Percentiles rank a stretch among this genome's conserved stretches.
Evolutionary conservation across 202 grass and related monocot genomes (phyloP).

Genomic region (Brachypodium distachyon): DNA sequence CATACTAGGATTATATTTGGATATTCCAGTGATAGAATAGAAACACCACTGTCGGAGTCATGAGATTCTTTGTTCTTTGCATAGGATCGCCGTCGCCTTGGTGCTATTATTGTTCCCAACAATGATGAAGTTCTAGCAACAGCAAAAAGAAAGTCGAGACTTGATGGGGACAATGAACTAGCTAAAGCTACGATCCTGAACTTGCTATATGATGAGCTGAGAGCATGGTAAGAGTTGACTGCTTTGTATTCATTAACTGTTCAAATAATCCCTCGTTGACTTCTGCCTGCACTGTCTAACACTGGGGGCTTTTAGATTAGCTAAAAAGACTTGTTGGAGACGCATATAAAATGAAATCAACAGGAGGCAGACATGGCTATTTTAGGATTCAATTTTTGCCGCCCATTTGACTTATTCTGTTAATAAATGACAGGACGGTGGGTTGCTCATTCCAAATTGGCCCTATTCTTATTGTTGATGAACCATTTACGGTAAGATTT

Average conservation of each 20-base stretch:
- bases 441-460: constrained; percentile 68
- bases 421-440: constrained; percentile 37
- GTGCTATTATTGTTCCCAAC: constrained; percentile 84
- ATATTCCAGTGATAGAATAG: not conserved
- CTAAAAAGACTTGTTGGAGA: too few species aligned
- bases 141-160: constrained; percentile 35
- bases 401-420: not conserved
- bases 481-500: constrained; percentile 65
- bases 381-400: not conserved
- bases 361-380: not conserved
- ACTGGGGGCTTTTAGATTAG: not conserved
- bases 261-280: not conserved
- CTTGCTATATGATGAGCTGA: constrained; percentile 63
- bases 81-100: constrained; percentile 75
- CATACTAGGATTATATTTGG: not conserved
- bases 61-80: constrained; percentile 7
- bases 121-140: constrained; percentile 59
- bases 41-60: not conserved
- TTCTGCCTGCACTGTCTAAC: not conserved
- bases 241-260: not conserved
- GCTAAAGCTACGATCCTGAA: constrained; percentile 44
- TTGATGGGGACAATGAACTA: constrained; percentile 26
- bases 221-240: constrained; percentile 49
- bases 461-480: constrained; percentile 58
- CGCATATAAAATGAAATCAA: not conserved